phyloP scores from a whole-genome alignment of 495 filamentous ascomycete species.

The Aspergillus conjunctus region DNA sequence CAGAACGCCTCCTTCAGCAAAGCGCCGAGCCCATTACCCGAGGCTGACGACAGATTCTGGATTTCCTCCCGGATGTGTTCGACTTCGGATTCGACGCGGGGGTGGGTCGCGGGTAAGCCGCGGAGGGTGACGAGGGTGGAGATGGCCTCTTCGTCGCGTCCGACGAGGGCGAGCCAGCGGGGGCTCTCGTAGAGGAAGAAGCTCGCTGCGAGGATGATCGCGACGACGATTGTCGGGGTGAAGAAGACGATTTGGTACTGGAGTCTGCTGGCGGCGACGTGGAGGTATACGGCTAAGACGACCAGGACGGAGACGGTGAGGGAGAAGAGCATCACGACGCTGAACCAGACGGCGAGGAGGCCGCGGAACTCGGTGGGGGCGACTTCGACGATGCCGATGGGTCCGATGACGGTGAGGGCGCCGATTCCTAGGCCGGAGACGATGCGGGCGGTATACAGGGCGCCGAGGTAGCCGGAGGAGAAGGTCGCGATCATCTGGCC shows the following conservation, averaged over 20 bases:
- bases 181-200: conserved; percentile 41
- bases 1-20: conserved; percentile 25
- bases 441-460: conserved; percentile 22
- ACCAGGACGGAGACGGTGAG: conserved; percentile 15
- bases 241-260: conserved; percentile 29
- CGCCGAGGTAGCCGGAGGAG: neutral
- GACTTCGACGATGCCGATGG: conserved; percentile 23
- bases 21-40: neutral
- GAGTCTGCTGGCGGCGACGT: conserved; percentile 16
- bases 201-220: conserved; percentile 17
- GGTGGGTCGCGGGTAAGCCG: conserved; percentile 24
- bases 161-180: conserved; percentile 31
- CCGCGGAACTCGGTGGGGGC: conserved; percentile 26
- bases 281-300: conserved; percentile 14
- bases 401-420: conserved; percentile 19
- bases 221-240: conserved; percentile 19
- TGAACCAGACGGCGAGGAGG: conserved; percentile 22
- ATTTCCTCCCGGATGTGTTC: conserved; percentile 25
- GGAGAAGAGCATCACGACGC: conserved; percentile 16
- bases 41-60: neutral
- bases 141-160: conserved; percentile 32
- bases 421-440: conserved; percentile 27
- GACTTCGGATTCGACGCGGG: conserved; percentile 30
- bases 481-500: conserved; percentile 5
- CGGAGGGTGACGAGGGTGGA: conserved; percentile 32